Conservation (phyloP, 495 filamentous ascomycete species). For the Penicillium goetzii region DNA sequence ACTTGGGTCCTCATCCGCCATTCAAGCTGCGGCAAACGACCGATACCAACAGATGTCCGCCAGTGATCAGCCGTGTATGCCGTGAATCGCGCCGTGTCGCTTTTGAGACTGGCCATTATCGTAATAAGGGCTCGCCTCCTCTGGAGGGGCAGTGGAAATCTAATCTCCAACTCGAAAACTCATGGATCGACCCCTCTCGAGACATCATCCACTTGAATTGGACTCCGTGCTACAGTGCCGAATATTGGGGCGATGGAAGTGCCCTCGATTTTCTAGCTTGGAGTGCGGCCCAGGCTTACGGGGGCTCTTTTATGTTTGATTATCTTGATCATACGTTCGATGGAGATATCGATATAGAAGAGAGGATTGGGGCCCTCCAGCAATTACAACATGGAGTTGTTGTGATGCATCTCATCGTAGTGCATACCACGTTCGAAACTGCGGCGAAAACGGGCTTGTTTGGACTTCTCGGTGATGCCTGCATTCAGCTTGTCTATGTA, state of each 20-base stretch:
- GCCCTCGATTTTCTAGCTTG: neutral
- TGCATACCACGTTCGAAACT: neutral
- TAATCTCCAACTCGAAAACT: neutral
- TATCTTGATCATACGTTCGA: constrained; percentile 1
- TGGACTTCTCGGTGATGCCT: constrained; percentile 9
- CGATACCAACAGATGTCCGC: neutral
- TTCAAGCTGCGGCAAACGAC: neutral
- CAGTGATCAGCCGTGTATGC: constrained; percentile 4
- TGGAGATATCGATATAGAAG: neutral
- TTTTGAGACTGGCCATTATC: neutral
- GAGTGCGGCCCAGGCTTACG: neutral
- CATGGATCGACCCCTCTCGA: constrained; percentile 6
- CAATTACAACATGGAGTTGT: neutral
- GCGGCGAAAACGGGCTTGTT: constrained; percentile 4
- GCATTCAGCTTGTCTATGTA: constrained; percentile 3
- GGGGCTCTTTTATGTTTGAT: constrained; percentile 9
- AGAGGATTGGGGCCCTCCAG: neutral
- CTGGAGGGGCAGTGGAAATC: neutral
- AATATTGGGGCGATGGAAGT: neutral
- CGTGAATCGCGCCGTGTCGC: constrained; percentile 1
- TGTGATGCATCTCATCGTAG: constrained; percentile 1
- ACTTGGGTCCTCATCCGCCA: neutral
- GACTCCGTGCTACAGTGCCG: neutral
- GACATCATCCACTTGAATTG: constrained; percentile 1
- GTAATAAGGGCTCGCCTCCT: neutral